Evolutionary conservation across 2,329 filamentous ascomycete species (phyloP).

Genomic region (Xylaria sp.): DNA sequence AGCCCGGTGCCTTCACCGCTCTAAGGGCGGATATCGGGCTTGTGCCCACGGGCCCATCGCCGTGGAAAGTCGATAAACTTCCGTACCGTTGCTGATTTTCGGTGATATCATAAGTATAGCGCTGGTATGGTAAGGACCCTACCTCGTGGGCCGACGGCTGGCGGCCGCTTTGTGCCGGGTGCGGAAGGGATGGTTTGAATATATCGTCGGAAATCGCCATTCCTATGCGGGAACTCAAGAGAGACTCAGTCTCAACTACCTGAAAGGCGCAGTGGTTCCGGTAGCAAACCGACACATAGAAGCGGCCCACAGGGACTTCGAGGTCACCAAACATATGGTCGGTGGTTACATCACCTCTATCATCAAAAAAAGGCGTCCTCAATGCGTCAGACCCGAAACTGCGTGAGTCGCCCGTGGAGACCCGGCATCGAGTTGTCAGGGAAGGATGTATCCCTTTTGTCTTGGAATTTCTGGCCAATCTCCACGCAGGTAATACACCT

Average conservation of each 20-base stretch:
- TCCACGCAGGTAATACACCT: conserved; percentile 85
- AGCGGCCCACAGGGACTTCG: conserved; percentile 83
- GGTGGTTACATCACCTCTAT: conserved; percentile 67
- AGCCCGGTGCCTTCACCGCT: conserved; percentile 66
- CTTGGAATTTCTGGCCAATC: conserved; percentile 74
- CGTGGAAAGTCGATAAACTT: conserved; percentile 87
- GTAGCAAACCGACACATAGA: conserved; percentile 82
- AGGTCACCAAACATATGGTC: conserved; percentile 82
- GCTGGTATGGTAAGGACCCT: conserved; percentile 76
- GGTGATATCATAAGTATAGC: conserved; percentile 51
- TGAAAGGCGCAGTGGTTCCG: conserved; percentile 89
- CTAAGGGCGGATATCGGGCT: conserved; percentile 86
- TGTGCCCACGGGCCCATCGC: conserved; percentile 75
- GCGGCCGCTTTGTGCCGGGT: conserved; percentile 51
- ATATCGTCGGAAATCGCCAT: conserved; percentile 89
- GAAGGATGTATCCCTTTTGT: conserved; percentile 71
- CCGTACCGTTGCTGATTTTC: conserved; percentile 84
- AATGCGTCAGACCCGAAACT: conserved; percentile 70
- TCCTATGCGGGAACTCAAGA: conserved; percentile 84
- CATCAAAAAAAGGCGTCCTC: conserved; percentile 70
- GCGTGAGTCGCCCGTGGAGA: conserved; percentile 66
- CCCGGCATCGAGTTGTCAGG: conserved; percentile 80
- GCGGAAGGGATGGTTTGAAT: conserved; percentile 77
- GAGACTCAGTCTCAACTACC: conserved; percentile 86
- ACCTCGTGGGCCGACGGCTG: conserved; percentile 55